phyloP scores from a whole-genome alignment of 352 stramenopile species.

The Blastocystis sp. region DNA sequence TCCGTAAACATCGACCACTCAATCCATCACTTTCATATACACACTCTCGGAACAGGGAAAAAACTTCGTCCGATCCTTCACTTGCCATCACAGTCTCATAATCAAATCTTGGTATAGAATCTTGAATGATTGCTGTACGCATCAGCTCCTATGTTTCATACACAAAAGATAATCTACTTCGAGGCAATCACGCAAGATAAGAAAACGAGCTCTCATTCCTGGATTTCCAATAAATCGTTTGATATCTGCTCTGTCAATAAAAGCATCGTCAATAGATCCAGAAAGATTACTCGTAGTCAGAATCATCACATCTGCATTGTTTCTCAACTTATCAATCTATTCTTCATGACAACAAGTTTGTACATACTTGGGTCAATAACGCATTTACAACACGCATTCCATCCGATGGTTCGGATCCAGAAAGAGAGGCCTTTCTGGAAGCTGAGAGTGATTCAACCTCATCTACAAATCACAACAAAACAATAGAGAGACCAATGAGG shows the following conservation, averaged over 20 bases:
- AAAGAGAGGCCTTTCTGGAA: conserved; percentile 71
- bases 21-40: conserved; percentile 70
- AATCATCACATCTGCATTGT: conserved; percentile 79
- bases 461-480: conserved; percentile 65
- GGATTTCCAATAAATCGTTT: conserved; percentile 72
- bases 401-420: conserved; percentile 78
- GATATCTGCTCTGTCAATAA: conserved; percentile 83
- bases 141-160: conserved; percentile 30
- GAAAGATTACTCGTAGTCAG: conserved; percentile 86
- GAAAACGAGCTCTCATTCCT: conserved; percentile 69
- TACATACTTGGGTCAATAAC: conserved; percentile 73
- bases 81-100: not conserved
- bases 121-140: conserved; percentile 2
- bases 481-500: conserved; percentile 69
- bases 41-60: not conserved
- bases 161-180: conserved; percentile 66
- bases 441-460: conserved; percentile 83
- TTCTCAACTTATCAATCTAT: conserved; percentile 73
- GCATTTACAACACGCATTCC: conserved; percentile 83
- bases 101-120: not conserved
- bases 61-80: not conserved
- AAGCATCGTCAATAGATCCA: conserved; percentile 80
- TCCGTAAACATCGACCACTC: conserved; percentile 73
- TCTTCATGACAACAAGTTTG: not conserved
- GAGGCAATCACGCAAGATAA: conserved; percentile 76